These are phyloP conservation scores for Rhododendron griersonianum DNA, from an alignment of 148 eudicot species.

Conservation along the genomic window DNA sequence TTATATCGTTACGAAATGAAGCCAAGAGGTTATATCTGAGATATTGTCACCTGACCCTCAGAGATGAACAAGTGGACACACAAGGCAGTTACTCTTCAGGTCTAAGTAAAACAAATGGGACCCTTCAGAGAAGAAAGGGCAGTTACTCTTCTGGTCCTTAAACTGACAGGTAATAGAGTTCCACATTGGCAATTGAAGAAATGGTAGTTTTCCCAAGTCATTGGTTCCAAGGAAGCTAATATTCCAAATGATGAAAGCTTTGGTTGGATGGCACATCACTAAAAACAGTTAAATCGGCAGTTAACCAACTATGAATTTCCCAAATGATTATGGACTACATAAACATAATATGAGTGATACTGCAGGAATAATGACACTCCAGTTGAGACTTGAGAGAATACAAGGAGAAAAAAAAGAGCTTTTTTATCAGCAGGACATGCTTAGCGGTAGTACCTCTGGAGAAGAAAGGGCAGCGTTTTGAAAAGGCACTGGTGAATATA, in stretches of 20 bases:
- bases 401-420: background rate
- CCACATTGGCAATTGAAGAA: background rate
- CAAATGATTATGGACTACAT: background rate
- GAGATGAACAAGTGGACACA: background rate
- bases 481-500: slow-evolving; percentile 81
- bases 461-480: slow-evolving; percentile 75
- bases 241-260: background rate
- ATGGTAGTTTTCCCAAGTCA: background rate
- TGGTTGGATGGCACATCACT: background rate
- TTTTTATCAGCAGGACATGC: background rate
- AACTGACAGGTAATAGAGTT: background rate
- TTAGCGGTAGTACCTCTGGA: slow-evolving; percentile 58
- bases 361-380: background rate
- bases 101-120: slow-evolving; percentile 2
- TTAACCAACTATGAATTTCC: background rate
- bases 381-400: background rate
- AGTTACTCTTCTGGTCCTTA: background rate
- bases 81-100: background rate
- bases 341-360: background rate
- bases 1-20: background rate
- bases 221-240: background rate
- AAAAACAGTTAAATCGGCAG: background rate
- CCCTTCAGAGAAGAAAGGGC: background rate
- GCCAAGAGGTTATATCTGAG: background rate
- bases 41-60: background rate